Conservation (phyloP, 176 grass and related monocot genomes). For the Oropetium thomaeum region DNA sequence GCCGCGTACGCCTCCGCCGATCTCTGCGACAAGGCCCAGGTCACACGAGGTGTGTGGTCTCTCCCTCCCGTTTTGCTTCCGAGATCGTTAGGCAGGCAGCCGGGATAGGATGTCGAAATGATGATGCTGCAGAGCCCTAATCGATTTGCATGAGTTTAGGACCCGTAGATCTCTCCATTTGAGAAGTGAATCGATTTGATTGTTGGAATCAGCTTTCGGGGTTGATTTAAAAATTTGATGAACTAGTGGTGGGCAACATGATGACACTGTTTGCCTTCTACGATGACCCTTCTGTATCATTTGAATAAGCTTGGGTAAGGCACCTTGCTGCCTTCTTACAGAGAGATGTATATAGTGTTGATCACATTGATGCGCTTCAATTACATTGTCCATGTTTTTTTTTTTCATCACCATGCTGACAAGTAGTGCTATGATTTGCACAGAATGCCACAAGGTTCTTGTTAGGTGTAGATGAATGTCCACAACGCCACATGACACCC, state of each 20-base stretch:
- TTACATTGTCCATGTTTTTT: neutral
- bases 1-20: slow-evolving; percentile 74
- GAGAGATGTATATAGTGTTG: neutral
- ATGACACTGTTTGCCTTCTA: neutral
- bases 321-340: neutral
- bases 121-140: neutral
- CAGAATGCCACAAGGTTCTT: neutral
- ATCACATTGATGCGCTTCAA: neutral
- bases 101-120: neutral
- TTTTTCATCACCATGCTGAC: neutral
- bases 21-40: slow-evolving; percentile 76
- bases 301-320: neutral
- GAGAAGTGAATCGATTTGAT: neutral
- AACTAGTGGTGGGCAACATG: neutral
- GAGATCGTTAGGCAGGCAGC: slow-evolving; percentile 7
- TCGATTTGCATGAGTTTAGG: neutral
- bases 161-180: slow-evolving; percentile 1
- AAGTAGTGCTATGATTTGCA: neutral
- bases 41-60: slow-evolving; percentile 55
- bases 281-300: neutral
- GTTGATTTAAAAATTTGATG: neutral
- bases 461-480: neutral
- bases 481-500: neutral
- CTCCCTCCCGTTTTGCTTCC: neutral
- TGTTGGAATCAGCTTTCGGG: neutral